phyloP scores from a whole-genome alignment of 345 rosid genomes.

The Camelina hispida region DNA sequence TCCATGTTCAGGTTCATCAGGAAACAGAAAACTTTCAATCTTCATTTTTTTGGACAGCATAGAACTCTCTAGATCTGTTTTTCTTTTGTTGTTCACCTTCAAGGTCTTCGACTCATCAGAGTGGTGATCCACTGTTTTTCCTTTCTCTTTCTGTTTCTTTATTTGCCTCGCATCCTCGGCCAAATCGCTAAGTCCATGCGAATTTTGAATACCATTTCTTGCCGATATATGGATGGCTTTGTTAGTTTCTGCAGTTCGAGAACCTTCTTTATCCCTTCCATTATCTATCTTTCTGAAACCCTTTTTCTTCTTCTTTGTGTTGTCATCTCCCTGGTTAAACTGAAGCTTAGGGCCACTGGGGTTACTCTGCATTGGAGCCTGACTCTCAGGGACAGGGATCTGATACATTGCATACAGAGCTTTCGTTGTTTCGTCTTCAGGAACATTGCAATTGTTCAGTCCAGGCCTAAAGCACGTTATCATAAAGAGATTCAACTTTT shows the following conservation, averaged over 20 bases:
- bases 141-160: slow-evolving; percentile 66
- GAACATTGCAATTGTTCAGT: slow-evolving; percentile 73
- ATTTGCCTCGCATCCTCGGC: slow-evolving; percentile 52
- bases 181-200: slow-evolving; percentile 51
- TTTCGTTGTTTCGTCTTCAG: slow-evolving; percentile 78
- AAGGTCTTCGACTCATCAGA: slow-evolving; percentile 58
- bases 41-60: slow-evolving; percentile 70
- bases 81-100: slow-evolving; percentile 67
- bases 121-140: slow-evolving; percentile 51
- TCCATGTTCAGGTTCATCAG: slow-evolving; percentile 58
- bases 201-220: slow-evolving; percentile 49
- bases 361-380: slow-evolving; percentile 52
- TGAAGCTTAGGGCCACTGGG: slow-evolving; percentile 35
- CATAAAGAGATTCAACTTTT: slow-evolving; percentile 34
- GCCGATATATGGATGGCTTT: slow-evolving; percentile 50
- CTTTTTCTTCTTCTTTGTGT: slow-evolving; percentile 55
- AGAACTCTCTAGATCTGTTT: slow-evolving; percentile 53
- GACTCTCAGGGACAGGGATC: slow-evolving; percentile 52
- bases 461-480: slow-evolving; percentile 65
- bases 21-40: slow-evolving; percentile 50
- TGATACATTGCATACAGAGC: slow-evolving; percentile 60
- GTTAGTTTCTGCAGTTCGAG: slow-evolving; percentile 51
- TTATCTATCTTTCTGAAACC: slow-evolving; percentile 54
- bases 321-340: slow-evolving; percentile 40
- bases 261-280: slow-evolving; percentile 49